Evolutionary conservation across 148 eudicot species (phyloP).

Genomic region (Rhododendron griersonianum): DNA sequence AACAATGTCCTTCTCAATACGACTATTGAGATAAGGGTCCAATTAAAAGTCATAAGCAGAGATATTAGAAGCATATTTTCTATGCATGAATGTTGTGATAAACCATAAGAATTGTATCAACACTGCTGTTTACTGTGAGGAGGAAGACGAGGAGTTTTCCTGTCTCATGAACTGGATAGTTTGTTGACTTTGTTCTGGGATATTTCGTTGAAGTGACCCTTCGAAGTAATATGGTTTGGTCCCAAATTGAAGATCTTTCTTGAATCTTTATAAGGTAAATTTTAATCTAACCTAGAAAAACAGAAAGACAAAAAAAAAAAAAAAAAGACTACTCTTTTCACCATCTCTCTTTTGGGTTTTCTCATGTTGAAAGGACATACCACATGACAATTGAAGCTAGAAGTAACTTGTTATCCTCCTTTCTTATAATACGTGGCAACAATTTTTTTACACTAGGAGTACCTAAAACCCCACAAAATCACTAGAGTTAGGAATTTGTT

Average conservation of each 20-base stretch:
- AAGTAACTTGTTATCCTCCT: background rate
- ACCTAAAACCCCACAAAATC: background rate
- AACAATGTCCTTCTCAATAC: background rate
- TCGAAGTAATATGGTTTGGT: background rate
- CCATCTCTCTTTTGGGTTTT: background rate
- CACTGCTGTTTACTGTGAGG: background rate
- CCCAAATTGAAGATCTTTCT: background rate
- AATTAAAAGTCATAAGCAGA: background rate
- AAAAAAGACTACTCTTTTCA: background rate
- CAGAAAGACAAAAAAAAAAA: background rate
- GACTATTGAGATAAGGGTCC: background rate
- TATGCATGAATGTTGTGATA: background rate
- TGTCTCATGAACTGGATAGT: background rate
- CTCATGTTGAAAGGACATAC: background rate
- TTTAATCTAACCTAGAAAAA: background rate
- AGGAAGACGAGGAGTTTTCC: background rate
- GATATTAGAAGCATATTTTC: background rate
- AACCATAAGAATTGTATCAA: background rate
- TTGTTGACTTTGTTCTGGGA: background rate
- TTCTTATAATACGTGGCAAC: background rate
- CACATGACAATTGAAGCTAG: background rate
- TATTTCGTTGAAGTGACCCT: background rate
- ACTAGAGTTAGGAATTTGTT: background rate
- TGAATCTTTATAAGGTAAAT: background rate
- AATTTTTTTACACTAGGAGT: background rate